These are phyloP conservation scores for Chlorella sp. DNA, from an alignment of 139 green algal species.

Conservation along the genomic window DNA sequence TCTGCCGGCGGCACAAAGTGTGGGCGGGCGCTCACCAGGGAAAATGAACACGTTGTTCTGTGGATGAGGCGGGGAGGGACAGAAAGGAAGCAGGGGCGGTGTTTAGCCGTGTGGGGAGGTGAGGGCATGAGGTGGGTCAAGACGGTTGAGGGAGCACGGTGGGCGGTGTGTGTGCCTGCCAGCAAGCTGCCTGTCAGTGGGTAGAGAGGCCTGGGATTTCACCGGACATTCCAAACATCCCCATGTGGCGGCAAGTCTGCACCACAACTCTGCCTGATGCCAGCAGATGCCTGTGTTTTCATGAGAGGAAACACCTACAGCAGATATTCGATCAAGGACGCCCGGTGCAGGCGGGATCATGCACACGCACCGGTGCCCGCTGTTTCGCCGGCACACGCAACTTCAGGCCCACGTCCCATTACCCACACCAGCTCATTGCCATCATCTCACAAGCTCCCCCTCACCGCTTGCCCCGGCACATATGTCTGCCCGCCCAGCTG, in stretches of 20 bases:
- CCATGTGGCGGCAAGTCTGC: background rate
- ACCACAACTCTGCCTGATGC: no score
- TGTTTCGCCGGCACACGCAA: no score
- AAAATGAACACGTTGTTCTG: slow-evolving; percentile 89
- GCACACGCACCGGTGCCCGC: no score
- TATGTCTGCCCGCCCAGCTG: background rate
- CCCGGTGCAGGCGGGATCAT: no score
- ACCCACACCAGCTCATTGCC: no score
- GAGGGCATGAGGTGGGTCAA: background rate
- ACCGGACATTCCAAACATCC: background rate
- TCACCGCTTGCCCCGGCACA: slow-evolving; percentile 27
- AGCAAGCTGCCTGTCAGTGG: background rate
- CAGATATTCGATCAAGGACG: no score
- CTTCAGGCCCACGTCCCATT: no score
- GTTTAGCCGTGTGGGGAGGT: no score
- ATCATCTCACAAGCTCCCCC: no score
- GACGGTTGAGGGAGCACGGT: background rate
- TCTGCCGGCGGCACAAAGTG: background rate
- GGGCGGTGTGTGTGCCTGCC: background rate
- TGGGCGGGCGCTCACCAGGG: background rate
- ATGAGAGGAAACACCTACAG: no score
- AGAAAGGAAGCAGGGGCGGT: background rate
- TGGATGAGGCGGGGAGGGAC: background rate
- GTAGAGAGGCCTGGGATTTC: background rate
- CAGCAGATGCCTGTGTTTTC: no score